Evolutionary conservation across 345 rosid species (phyloP).

Genomic region (Citrus hindsii): DNA sequence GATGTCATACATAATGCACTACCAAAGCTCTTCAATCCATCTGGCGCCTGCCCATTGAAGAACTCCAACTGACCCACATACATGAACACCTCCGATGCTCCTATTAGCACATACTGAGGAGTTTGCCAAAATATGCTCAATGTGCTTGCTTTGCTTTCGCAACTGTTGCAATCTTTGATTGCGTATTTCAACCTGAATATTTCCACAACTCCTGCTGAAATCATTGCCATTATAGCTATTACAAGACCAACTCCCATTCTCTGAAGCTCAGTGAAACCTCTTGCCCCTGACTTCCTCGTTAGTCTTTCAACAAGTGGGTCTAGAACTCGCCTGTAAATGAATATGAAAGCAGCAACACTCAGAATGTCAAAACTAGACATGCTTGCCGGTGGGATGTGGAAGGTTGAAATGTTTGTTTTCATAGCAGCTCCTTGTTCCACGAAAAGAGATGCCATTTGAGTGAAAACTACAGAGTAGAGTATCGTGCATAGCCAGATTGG

Average conservation of each 20-base stretch:
- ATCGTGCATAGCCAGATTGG: slow-evolving; percentile 99
- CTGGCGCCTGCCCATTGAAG: slow-evolving; percentile 91
- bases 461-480: slow-evolving; percentile 88
- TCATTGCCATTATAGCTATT: slow-evolving; percentile 74
- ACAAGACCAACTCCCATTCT: slow-evolving; percentile 91
- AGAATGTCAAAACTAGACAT: slow-evolving; percentile 96
- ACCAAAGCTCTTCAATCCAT: slow-evolving; percentile 92
- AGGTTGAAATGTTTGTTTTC: slow-evolving; percentile 52
- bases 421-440: slow-evolving; percentile 95
- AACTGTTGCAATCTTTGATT: slow-evolving; percentile 31
- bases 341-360: slow-evolving; percentile 71
- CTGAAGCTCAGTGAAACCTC: slow-evolving; percentile 80
- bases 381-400: slow-evolving; percentile 86
- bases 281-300: slow-evolving; percentile 32
- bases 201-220: slow-evolving; percentile 77
- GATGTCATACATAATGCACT: slow-evolving; percentile 97
- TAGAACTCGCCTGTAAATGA: slow-evolving; percentile 65
- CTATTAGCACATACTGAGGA: slow-evolving; percentile 84
- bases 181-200: slow-evolving; percentile 54
- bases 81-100: slow-evolving; percentile 99
- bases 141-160: slow-evolving; percentile 48
- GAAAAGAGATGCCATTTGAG: slow-evolving; percentile 98
- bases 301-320: slow-evolving; percentile 56
- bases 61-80: slow-evolving; percentile 94
- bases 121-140: slow-evolving; percentile 95